These are phyloP conservation scores for Penicillium tannophilum DNA, from an alignment of 495 filamentous ascomycete species.

Conservation along the genomic window DNA sequence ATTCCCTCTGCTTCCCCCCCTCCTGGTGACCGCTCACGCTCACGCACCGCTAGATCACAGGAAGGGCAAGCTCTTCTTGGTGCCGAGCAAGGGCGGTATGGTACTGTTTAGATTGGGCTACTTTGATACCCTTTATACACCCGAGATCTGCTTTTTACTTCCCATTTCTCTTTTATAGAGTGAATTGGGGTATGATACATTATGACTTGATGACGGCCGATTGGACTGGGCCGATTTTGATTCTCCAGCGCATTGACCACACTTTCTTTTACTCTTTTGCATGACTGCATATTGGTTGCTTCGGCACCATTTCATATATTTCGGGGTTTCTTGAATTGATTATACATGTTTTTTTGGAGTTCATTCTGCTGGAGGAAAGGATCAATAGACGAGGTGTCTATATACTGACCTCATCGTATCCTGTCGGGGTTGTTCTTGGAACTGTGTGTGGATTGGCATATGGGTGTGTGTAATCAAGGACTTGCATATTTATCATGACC, in stretches of 20 bases:
- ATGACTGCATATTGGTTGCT: constrained; percentile 4
- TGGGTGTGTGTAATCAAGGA: not conserved
- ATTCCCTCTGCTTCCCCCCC: constrained; percentile 51
- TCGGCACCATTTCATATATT: constrained; percentile 1
- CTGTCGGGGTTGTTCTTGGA: not conserved
- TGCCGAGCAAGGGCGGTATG: constrained; percentile 36
- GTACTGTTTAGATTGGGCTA: constrained; percentile 32
- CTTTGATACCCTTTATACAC: not conserved
- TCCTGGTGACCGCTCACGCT: constrained; percentile 13
- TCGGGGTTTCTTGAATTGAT: not conserved
- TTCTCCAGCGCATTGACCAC: constrained; percentile 12
- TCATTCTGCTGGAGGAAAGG: not conserved
- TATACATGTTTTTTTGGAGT: not conserved
- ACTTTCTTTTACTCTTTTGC: constrained; percentile 9
- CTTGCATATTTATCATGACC: not conserved
- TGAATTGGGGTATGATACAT: constrained; percentile 14
- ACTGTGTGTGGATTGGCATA: not conserved
- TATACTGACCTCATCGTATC: not conserved
- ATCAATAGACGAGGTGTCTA: not conserved
- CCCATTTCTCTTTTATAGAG: constrained; percentile 1
- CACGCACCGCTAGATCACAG: constrained; percentile 8
- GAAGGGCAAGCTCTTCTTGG: constrained; percentile 41
- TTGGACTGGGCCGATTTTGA: constrained; percentile 6
- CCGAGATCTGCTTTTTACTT: constrained; percentile 4
- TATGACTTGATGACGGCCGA: constrained; percentile 21